phyloP scores from a whole-genome alignment of 2,329 filamentous ascomycete genomes.

The Chaetoscypha palmicola region DNA sequence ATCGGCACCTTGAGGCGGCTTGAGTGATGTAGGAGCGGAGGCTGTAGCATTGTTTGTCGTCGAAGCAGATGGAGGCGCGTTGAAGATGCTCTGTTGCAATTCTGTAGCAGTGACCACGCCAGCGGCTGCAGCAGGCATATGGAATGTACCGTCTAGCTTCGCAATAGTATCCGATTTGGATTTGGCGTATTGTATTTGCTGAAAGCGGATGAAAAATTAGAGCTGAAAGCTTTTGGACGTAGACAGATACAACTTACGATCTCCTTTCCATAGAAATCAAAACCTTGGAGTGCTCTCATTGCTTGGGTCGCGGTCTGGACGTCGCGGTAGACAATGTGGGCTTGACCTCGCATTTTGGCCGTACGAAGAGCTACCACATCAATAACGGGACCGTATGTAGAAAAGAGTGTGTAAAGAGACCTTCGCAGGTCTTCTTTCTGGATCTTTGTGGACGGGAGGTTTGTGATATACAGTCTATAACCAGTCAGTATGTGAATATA shows the following conservation, averaged over 20 bases:
- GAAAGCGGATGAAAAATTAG: not conserved
- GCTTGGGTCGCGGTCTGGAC: constrained; percentile 88
- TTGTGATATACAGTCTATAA: constrained; percentile 75
- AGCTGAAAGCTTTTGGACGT: not conserved
- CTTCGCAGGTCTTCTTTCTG: constrained; percentile 82
- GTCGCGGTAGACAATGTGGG: constrained; percentile 86
- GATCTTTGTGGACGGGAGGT: constrained; percentile 79
- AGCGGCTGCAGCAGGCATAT: constrained; percentile 53
- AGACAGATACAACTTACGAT: constrained; percentile 53
- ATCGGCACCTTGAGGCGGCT: constrained; percentile 42
- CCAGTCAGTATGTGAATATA: constrained; percentile 1
- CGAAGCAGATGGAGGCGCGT: constrained; percentile 51
- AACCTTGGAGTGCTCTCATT: constrained; percentile 80
- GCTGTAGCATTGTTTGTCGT: constrained; percentile 31
- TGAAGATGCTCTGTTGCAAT: constrained; percentile 75
- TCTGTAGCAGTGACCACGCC: constrained; percentile 59
- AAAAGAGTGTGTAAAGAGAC: constrained; percentile 86
- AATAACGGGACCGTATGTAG: constrained; percentile 85
- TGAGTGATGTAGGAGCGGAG: constrained; percentile 34
- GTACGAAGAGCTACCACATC: constrained; percentile 89
- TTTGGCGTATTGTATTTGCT: constrained; percentile 91
- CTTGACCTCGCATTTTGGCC: constrained; percentile 89
- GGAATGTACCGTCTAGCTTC: constrained; percentile 87
- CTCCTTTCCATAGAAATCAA: constrained; percentile 75
- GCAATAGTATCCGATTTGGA: constrained; percentile 81